Evolutionary conservation across 164 flowering plant species (phyloP), one percentile per base, ranked within the genome.

Genomic region (Magnolia changhungtana): DNA sequence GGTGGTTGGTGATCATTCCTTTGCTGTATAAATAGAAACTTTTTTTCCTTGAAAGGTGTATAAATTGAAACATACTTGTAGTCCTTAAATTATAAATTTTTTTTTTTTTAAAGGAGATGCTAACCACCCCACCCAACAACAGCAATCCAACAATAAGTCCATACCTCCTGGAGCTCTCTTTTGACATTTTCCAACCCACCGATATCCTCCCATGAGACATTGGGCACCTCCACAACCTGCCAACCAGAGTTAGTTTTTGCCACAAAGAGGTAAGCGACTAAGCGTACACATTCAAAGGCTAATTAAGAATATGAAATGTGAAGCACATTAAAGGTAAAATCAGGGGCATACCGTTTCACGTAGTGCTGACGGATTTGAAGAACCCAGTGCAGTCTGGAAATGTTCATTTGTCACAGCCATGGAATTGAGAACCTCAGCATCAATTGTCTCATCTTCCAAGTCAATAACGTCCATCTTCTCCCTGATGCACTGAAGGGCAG

Each of bases 181-280:
- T 87, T 90, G 63, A 90, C 90, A 85, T 87, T 90, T 1, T 90
- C 92, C 80, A 90, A 73, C 29, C 94, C 92, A 67, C 94, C 94
- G 78, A 89, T 86, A 76, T 90, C 92, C 5, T 87, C 87, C 94
- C 94, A 90, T 11, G 85, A 80, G 69, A 88, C 91, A 81, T 90
- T 90, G 19, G 94, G 94, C 75, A 90, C 91, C 79, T 89, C 94
- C 24, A 89, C 92, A 78, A 89, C 94, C 93, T 90, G 81, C 52
- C 70, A 75, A 72, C 14, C 20, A 64, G 55, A 75, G 6, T 8
- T 9, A 7, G 51, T n/a, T 37, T 27, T 31, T 24, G 9, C 71
- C 37, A 65, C 16, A 65, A 10, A 37, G 4, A 37, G 45, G 45
- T 13, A 55, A 55, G 18, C 8, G 16, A 55, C 29, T 55, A 11